These are phyloP conservation scores for Phytophthora sp. DNA, from an alignment of 352 stramenopile species.

Conservation along the genomic window DNA sequence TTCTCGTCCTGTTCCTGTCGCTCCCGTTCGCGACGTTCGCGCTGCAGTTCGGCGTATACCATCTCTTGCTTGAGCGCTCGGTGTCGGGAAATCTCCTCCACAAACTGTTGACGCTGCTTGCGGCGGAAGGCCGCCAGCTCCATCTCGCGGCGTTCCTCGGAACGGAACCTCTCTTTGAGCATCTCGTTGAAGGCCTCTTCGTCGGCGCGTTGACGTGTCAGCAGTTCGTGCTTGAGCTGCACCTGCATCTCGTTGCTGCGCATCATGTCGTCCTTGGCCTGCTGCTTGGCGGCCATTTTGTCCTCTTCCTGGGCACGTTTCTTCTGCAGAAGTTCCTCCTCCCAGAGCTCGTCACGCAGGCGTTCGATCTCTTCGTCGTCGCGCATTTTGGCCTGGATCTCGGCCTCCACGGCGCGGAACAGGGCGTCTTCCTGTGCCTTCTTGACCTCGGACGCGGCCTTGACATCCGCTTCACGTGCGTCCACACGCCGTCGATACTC, in stretches of 20 bases:
- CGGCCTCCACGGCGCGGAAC: constrained; percentile 81
- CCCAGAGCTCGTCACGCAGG: constrained; percentile 92
- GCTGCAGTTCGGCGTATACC: constrained; percentile 77
- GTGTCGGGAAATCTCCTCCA: constrained; percentile 60
- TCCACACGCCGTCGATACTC: constrained; percentile 60
- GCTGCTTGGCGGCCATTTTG: constrained; percentile 65
- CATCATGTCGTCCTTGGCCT: constrained; percentile 89
- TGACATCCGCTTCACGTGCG: constrained; percentile 47
- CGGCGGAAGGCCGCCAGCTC: constrained; percentile 65
- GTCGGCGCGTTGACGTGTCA: constrained; percentile 61
- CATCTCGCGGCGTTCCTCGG: constrained; percentile 68
- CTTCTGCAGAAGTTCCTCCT: constrained; percentile 88
- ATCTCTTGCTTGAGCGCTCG: constrained; percentile 76
- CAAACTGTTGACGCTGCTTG: constrained; percentile 72
- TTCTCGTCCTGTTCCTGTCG: constrained; percentile 74
- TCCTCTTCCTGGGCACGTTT: constrained; percentile 77
- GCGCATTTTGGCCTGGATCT: constrained; percentile 83
- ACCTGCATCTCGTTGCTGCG: constrained; percentile 78
- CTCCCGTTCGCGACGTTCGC: constrained; percentile 72
- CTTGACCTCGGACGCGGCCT: constrained; percentile 73
- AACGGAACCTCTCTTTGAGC: constrained; percentile 67
- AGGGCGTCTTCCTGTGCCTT: constrained; percentile 71
- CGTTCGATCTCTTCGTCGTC: constrained; percentile 89
- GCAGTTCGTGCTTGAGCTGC: constrained; percentile 60
- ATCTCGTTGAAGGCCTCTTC: constrained; percentile 77